A percentile compares a stretch with the other conserved stretches of the same genome.
phyloP scores from a whole-genome alignment of 345 rosid genomes.

The Gynandropsis gynandra region DNA sequence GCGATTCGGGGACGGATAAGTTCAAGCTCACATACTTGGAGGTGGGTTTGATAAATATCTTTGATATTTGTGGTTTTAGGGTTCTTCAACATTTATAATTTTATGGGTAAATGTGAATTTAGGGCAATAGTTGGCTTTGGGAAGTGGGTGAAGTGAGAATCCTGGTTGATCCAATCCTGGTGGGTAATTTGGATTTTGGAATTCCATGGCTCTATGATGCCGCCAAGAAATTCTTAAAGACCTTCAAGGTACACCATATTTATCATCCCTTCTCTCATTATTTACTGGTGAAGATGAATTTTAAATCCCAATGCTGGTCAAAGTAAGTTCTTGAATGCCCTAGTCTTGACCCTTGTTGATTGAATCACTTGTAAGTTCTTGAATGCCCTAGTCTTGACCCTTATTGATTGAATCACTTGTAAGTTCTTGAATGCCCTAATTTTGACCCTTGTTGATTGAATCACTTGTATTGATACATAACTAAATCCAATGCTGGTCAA shows the following conservation, averaged over 20 bases:
- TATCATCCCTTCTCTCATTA: neutral
- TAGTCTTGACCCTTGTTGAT: no score
- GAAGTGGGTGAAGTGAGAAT: slow-evolving; percentile 56
- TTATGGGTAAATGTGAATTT: slow-evolving; percentile 5
- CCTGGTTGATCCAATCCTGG: slow-evolving; percentile 81
- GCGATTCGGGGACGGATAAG: slow-evolving; percentile 36
- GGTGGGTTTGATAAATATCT: slow-evolving; percentile 32
- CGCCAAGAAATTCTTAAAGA: slow-evolving; percentile 63
- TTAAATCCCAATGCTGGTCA: neutral
- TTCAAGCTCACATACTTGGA: slow-evolving; percentile 78
- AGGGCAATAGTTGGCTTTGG: slow-evolving; percentile 97
- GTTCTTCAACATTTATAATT: slow-evolving; percentile 1
- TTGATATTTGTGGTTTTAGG: neutral
- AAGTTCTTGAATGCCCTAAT: no score
- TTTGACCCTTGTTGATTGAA: no score
- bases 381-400: no score
- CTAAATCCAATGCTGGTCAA: neutral
- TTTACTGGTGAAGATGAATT: neutral
- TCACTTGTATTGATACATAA: no score
- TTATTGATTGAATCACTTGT: no score
- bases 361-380: no score
- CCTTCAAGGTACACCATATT: slow-evolving; percentile 46
- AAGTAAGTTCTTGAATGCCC: slow-evolving; percentile 2
- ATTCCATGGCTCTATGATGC: slow-evolving; percentile 91
- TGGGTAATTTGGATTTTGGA: slow-evolving; percentile 91